Base-by-base conservation (phyloP, 2,329 filamentous ascomycete species). In the Penicillium sp. region DNA sequence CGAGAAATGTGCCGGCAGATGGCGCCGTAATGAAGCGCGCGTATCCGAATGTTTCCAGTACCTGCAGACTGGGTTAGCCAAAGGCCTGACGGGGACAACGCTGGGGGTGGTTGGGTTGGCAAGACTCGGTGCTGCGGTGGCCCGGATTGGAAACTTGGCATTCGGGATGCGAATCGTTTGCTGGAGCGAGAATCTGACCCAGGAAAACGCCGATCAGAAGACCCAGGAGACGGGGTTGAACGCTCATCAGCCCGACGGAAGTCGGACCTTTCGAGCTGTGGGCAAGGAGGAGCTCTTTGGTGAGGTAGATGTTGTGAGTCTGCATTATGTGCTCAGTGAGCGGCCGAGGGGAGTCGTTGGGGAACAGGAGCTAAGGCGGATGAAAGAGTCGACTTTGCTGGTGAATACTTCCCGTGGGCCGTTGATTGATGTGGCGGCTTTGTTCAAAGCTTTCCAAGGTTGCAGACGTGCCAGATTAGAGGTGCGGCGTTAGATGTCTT, bases 401-500 rank as follows among this genome's bases (percentile, higher is more conserved):
- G 43, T 48, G 29, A 54, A 54, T 29, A 54, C 31, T 19, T 54
- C 51, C 19, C 51, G 43, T 27, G 43, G 51, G 13, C 39, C 43
- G 19, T 31, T 54, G 31, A 43, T 54, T 43, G 43, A 46, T 27
- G 51, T 48, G 51, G 44, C 24, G 14, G 43, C 22, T 29, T 48
- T 54, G 42, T 31, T 24, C 14, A 16, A 14, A 11, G 35, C 42
- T 47, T 43, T n/a, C n/a, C n/a, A n/a, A n/a, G n/a, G n/a, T n/a
- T 54, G 11, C n/a, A 31, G n/a, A 22, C 22, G 43, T 43, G 51
- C n/a, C 14, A n/a, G 22, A 54, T 54, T 54, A 27, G 43, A 46
- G 51, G 43, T 22, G 43, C 51, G 37, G 31, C 43, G 14, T 48
- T 47, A 22, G 51, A 54, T 43, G 51, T 54, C 9, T 54, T 54